phyloP scores from a whole-genome alignment of 495 filamentous ascomycete species.

The Xylaria telfairii region DNA sequence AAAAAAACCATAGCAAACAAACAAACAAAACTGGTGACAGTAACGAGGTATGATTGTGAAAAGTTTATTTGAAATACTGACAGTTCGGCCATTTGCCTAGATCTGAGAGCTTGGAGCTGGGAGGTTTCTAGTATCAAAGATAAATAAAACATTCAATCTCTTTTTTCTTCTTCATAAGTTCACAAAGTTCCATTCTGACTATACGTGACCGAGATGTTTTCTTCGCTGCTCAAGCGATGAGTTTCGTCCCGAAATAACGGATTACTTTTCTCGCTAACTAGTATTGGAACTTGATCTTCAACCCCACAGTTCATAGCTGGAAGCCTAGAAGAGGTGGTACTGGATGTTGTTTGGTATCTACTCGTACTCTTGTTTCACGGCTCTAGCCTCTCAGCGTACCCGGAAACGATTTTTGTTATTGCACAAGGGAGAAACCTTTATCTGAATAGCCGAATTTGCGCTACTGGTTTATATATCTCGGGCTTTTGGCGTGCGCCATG shows the following conservation, averaged over 20 bases:
- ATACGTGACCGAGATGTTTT: background rate
- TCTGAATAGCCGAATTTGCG: background rate
- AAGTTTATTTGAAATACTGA: slow-evolving; percentile 22
- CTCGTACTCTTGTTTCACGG: no score
- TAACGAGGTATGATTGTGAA: slow-evolving; percentile 22
- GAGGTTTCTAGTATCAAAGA: slow-evolving; percentile 5
- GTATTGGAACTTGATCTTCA: background rate
- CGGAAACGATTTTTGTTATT: background rate
- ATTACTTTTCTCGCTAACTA: background rate
- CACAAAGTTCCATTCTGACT: background rate
- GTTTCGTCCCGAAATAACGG: background rate
- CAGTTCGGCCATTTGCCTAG: slow-evolving; percentile 17
- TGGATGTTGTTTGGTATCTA: background rate
- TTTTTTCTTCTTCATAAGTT: background rate
- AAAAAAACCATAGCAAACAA: background rate
- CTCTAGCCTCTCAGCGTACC: no score
- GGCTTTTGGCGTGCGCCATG: background rate
- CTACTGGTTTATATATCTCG: background rate
- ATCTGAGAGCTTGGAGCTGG: slow-evolving; percentile 19
- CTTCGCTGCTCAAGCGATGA: background rate
- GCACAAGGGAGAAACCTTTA: background rate
- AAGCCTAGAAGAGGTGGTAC: background rate
- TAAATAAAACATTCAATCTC: background rate
- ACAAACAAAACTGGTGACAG: slow-evolving; percentile 9
- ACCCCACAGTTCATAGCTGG: background rate